phyloP scores from a whole-genome alignment of 306 rosid species.

The Vigna hirtella region DNA sequence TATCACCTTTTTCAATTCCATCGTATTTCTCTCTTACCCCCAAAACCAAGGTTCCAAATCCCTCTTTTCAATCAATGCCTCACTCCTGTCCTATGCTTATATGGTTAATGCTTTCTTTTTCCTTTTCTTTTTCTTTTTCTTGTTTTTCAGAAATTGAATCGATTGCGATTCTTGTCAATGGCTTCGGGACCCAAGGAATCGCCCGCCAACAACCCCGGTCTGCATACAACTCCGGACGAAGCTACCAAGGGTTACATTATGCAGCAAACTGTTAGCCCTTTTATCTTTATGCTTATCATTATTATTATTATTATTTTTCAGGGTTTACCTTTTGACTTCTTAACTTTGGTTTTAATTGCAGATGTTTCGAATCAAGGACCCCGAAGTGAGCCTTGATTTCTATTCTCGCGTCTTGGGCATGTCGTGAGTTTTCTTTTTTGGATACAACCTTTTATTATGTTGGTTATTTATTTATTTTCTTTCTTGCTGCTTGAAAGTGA shows the following conservation, averaged over 20 bases:
- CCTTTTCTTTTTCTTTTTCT: neutral
- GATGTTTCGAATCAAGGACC: constrained; percentile 94
- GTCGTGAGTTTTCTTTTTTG: constrained; percentile 70
- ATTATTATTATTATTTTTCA: constrained; percentile 35
- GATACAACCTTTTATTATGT: neutral
- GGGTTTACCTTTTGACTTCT: neutral
- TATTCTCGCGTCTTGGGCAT: constrained; percentile 94
- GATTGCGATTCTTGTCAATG: constrained; percentile 71
- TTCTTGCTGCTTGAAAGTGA: constrained; percentile 13
- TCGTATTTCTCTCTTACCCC: constrained; percentile 41
- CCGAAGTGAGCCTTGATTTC: constrained; percentile 89
- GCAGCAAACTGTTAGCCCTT: constrained; percentile 85
- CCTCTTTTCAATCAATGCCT: neutral
- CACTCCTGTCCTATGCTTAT: neutral
- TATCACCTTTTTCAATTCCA: constrained; percentile 41
- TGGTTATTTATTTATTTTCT: neutral
- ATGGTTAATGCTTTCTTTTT: neutral
- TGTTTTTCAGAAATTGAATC: constrained; percentile 51
- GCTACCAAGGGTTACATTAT: constrained; percentile 84
- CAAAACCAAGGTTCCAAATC: constrained; percentile 58
- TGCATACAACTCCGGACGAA: constrained; percentile 68
- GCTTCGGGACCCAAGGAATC: constrained; percentile 78
- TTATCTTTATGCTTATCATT: neutral
- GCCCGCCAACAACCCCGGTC: constrained; percentile 79
- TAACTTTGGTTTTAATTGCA: constrained; percentile 35